These are phyloP conservation scores for Colletotrichum sp. DNA, from an alignment of 2,329 filamentous ascomycete genomes.

Conservation along the genomic window DNA sequence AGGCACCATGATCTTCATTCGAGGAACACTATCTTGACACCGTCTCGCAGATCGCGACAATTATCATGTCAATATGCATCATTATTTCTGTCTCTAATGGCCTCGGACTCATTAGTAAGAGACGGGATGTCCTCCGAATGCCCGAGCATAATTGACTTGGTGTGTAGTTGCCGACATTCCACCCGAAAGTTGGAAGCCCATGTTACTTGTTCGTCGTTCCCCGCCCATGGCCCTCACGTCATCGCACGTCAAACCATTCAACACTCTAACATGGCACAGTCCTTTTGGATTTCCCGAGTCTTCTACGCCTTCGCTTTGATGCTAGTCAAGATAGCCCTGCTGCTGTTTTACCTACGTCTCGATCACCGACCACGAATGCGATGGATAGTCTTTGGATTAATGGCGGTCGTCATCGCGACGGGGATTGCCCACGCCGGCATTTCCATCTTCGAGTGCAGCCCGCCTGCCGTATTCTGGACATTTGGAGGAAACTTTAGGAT, in stretches of 20 bases:
- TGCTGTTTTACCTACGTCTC: background rate
- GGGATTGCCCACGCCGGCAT: background rate
- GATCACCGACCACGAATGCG: background rate
- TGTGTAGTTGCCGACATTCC: background rate
- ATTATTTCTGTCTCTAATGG: background rate
- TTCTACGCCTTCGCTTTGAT: background rate
- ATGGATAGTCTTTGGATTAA: background rate
- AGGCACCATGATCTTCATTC: background rate
- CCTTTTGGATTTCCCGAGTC: background rate
- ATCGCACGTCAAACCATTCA: fast-evolving
- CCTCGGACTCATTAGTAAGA: background rate
- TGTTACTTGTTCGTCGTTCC: background rate
- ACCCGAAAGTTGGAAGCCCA: background rate
- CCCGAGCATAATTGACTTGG: background rate
- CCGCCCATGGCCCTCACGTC: fast-evolving
- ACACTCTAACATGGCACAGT: background rate
- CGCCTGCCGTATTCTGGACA: background rate
- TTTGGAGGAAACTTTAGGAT: background rate
- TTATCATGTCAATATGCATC: background rate
- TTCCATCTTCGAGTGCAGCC: background rate
- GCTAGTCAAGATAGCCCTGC: background rate
- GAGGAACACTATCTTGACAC: background rate
- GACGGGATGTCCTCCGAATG: background rate
- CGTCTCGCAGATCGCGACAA: background rate
- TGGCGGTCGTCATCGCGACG: background rate